Conservation (phyloP, 169 alveolate species). For the Eimeria necatrix region DNA sequence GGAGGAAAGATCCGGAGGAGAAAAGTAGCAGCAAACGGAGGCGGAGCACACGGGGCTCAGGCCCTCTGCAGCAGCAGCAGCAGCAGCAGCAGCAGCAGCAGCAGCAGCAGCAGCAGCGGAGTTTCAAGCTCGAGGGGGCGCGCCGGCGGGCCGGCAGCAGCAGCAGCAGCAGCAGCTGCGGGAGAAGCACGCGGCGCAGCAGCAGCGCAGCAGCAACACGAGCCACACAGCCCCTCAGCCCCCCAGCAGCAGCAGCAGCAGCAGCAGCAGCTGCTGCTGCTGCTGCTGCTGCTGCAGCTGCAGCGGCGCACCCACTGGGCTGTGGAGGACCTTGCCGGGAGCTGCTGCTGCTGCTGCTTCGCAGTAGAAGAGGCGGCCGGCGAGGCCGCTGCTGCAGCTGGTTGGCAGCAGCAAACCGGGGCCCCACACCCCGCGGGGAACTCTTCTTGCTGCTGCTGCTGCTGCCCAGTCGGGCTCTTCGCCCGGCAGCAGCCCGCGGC, state of each 20-base stretch:
- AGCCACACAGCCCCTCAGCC: not conserved
- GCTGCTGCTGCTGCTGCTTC: not conserved
- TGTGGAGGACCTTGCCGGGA: not conserved
- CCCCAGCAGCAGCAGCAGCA: not conserved
- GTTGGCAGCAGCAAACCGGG: not conserved
- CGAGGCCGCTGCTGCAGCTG: not conserved
- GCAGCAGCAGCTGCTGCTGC: not conserved
- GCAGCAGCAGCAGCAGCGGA: too few relatives aligned
- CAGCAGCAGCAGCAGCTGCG: too few relatives aligned
- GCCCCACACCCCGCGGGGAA: not conserved
- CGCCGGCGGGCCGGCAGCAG: too few relatives aligned
- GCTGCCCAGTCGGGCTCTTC: not conserved
- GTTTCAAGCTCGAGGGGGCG: too few relatives aligned
- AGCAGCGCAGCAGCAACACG: too few relatives aligned
- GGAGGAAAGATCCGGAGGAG: not conserved
- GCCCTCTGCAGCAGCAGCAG: slow-evolving; percentile 50
- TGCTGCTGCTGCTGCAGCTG: not conserved
- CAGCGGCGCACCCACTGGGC: slow-evolving; percentile 44
- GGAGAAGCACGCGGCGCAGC: too few relatives aligned
- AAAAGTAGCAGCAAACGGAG: not conserved
- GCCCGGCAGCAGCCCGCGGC: not conserved
- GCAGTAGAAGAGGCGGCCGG: slow-evolving; percentile 27
- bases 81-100: not conserved
- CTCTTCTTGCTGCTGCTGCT: not conserved
- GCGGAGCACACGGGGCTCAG: not conserved